phyloP scores from a whole-genome alignment of 2,329 filamentous ascomycete species.

The Knufia petricola region DNA sequence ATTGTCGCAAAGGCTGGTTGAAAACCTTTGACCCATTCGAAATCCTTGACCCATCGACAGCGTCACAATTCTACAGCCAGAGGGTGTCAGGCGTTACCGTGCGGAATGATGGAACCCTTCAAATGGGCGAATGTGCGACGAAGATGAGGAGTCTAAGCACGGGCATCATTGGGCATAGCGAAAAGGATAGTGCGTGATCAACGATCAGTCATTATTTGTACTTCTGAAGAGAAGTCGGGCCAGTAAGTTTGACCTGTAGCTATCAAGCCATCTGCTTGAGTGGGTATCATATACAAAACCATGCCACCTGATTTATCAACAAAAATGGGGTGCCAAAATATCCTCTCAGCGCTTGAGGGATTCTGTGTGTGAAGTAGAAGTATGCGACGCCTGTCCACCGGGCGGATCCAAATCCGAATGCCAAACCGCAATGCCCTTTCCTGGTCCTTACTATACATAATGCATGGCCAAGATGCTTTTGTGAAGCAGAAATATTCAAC shows the following conservation, averaged over 20 bases:
- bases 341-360: conserved; percentile 25
- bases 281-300: conserved; percentile 9
- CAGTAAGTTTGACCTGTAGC: not conserved
- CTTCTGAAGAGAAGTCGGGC: not conserved
- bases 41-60: too few species aligned
- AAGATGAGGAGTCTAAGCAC: not conserved
- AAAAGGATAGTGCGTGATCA: not conserved
- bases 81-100: too few species aligned
- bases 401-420: not conserved
- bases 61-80: too few species aligned
- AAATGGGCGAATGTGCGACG: too few species aligned
- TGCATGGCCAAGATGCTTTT: not conserved
- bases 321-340: conserved; percentile 3
- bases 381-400: not conserved
- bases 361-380: conserved; percentile 8
- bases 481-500: not conserved
- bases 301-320: conserved; percentile 1
- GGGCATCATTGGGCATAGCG: not conserved
- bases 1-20: too few species aligned
- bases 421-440: not conserved
- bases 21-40: not conserved
- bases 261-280: conserved; percentile 3
- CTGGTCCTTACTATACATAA: not conserved
- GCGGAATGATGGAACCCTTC: too few species aligned
- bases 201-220: not conserved